A percentile compares a stretch with the other conserved stretches of the same genome.
These are phyloP conservation scores for Vachellia collinsii DNA, from an alignment of 306 rosid genomes.

Conservation along the genomic window DNA sequence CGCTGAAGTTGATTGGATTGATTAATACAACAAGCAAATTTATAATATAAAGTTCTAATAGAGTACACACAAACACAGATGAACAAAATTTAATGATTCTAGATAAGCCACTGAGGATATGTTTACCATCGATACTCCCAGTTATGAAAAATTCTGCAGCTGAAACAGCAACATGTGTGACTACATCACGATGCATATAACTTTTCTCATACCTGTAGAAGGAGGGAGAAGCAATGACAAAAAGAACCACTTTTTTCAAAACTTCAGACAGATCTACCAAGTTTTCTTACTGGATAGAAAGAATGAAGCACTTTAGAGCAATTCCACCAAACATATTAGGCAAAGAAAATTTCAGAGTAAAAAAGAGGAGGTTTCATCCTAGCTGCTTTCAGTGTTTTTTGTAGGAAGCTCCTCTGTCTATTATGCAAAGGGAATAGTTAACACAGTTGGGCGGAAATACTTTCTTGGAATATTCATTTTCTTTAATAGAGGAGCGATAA, in stretches of 20 bases:
- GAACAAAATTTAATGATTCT: neutral
- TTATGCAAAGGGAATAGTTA: neutral
- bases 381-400: neutral
- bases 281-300: neutral
- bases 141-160: constrained; percentile 87
- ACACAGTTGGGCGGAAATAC: neutral
- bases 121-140: constrained; percentile 88
- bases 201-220: constrained; percentile 92
- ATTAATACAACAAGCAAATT: constrained; percentile 13
- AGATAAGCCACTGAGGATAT: constrained; percentile 11
- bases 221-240: neutral
- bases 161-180: constrained; percentile 92
- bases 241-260: constrained; percentile 8
- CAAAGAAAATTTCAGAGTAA: neutral
- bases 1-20: constrained; percentile 4
- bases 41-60: neutral
- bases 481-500: neutral
- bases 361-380: neutral
- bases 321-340: neutral
- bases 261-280: neutral
- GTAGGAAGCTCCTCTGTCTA: neutral
- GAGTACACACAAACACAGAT: neutral
- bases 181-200: constrained; percentile 96
- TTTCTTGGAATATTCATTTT: neutral
- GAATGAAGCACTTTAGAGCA: neutral